phyloP scores from a whole-genome alignment of 306 rosid species.

The Leucaena leucocephala region DNA sequence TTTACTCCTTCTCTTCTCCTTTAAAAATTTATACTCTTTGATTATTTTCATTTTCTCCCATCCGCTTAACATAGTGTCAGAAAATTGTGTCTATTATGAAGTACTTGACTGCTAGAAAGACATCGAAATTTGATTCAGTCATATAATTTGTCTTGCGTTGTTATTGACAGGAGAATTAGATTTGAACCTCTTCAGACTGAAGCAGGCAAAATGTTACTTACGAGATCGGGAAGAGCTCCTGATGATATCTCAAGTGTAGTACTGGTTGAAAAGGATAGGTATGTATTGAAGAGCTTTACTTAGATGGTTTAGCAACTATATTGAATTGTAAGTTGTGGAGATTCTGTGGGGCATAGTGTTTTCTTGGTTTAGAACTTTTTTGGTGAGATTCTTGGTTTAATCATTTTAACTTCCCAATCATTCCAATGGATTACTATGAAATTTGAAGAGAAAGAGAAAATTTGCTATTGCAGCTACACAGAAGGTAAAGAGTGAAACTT shows the following conservation, averaged over 20 bases:
- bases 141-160: conserved; percentile 1
- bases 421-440: conserved; percentile 25
- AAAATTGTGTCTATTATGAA: background rate
- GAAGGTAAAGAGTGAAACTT: conserved; percentile 28
- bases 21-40: background rate
- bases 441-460: conserved; percentile 17
- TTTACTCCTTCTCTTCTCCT: conserved; percentile 10
- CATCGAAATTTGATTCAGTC: background rate
- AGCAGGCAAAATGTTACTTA: conserved; percentile 74
- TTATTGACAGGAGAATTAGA: conserved; percentile 72
- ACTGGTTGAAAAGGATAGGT: conserved; percentile 83
- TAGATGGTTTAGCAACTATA: conserved; percentile 3
- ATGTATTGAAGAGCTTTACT: background rate
- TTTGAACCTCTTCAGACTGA: conserved; percentile 93
- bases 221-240: conserved; percentile 94
- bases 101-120: background rate
- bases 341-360: background rate
- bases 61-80: background rate
- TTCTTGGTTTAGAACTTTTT: background rate
- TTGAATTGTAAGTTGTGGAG: background rate
- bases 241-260: conserved; percentile 97
- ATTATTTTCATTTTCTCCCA: background rate
- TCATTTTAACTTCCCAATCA: background rate
- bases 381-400: background rate
- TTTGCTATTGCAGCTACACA: background rate